These are phyloP conservation scores for Penicillium hesseltinei DNA, from an alignment of 2,329 filamentous ascomycete species.

Conservation along the genomic window DNA sequence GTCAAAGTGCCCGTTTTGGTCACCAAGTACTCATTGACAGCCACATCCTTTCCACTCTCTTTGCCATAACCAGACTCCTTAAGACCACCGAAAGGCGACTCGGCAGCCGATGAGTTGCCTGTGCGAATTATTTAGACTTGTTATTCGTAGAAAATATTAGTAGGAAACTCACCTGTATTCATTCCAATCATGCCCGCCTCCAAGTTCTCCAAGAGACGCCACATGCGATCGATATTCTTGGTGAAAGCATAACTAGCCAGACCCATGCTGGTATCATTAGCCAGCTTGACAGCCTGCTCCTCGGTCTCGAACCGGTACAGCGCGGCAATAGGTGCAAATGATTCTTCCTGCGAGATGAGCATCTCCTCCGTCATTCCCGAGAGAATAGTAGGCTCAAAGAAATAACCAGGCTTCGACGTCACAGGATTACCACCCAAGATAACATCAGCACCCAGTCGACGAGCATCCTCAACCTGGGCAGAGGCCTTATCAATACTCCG, in stretches of 20 bases:
- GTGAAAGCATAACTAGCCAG: constrained; percentile 68
- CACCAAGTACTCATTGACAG: constrained; percentile 61
- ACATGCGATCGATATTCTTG: constrained; percentile 64
- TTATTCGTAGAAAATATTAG: no score
- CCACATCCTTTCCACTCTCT: constrained; percentile 65
- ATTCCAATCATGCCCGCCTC: constrained; percentile 70
- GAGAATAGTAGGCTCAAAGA: constrained; percentile 68
- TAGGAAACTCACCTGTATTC: constrained; percentile 53
- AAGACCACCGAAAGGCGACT: constrained; percentile 66
- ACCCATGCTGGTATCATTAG: constrained; percentile 65
- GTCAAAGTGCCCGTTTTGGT: constrained; percentile 66
- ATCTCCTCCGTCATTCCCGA: constrained; percentile 59
- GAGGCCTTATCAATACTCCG: constrained; percentile 56
- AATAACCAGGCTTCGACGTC: constrained; percentile 60
- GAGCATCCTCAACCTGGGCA: constrained; percentile 64
- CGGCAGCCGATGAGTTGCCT: constrained; percentile 64
- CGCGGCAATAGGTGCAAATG: constrained; percentile 63
- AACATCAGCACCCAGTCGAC: constrained; percentile 61
- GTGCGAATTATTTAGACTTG: neutral
- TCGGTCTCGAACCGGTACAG: constrained; percentile 66
- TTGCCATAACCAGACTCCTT: constrained; percentile 69
- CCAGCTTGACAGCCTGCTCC: constrained; percentile 59
- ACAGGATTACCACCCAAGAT: constrained; percentile 56
- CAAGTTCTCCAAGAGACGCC: constrained; percentile 64
- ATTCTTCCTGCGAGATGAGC: constrained; percentile 59